phyloP scores from a whole-genome alignment of 495 filamentous ascomycete species.

The Peziza echinospora region DNA sequence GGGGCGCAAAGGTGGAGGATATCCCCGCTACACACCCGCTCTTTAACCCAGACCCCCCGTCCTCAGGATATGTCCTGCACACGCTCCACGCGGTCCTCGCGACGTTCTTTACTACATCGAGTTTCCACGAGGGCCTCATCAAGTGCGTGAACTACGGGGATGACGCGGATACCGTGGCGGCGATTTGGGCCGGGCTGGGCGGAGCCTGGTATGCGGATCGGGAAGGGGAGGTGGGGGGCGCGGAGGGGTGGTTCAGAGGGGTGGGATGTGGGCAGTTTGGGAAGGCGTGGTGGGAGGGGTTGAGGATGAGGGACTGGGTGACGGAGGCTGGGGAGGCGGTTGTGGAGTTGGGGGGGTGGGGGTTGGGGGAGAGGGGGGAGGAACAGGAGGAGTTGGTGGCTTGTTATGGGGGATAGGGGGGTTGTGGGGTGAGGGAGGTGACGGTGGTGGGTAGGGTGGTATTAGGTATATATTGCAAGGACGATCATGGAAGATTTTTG shows the following conservation, averaged over 20 bases:
- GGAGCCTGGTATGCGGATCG: conserved; percentile 26
- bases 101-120: conserved; percentile 24
- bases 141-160: conserved; percentile 27
- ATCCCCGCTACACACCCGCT: too few relatives aligned
- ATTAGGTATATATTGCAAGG: too few relatives aligned
- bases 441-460: too few relatives aligned
- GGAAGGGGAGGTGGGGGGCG: neutral
- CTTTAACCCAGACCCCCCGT: too few relatives aligned
- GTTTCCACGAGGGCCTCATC: conserved; percentile 25
- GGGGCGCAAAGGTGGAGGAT: too few relatives aligned
- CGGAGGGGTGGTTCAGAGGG: neutral
- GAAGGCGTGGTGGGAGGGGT: neutral
- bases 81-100: conserved; percentile 28
- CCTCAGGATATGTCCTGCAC: conserved; percentile 27
- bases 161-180: conserved; percentile 31
- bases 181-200: conserved; percentile 29
- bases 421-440: neutral
- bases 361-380: neutral
- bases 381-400: neutral
- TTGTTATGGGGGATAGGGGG: neutral
- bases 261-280: neutral
- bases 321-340: conserved; percentile 21
- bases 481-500: too few relatives aligned
- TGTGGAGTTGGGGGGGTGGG: conserved; percentile 21
- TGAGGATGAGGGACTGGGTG: neutral